Evolutionary conservation across 2,329 filamentous ascomycete species (phyloP), one percentile per base, ranked within the genome.

Genomic region (Exophiala bonariae): DNA sequence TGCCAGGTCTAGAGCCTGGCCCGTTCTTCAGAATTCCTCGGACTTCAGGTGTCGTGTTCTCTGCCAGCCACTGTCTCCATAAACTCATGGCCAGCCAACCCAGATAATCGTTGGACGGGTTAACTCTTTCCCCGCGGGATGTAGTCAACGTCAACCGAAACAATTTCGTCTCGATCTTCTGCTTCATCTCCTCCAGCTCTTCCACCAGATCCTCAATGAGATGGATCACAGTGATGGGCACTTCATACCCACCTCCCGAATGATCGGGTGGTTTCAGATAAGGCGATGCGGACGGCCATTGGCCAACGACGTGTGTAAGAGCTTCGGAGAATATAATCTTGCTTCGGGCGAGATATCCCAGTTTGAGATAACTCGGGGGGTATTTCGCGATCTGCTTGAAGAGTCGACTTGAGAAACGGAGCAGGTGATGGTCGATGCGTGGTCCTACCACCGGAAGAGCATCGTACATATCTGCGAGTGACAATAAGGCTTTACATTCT

Each of bases 381-480:
- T 96, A 96, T 69, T 96, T 96, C 42, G 91, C 90, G 54, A 96
- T 95, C 68, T 96, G 92, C 67, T 93, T 95, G 86, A 91, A 96
- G 2, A 97, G 78, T 2, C 89, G 81, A 17, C 86, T 87, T 61
- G 93, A 89, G 66, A 96, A 97, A 59, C 93, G 89, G 13, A 97
- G 75, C 11, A 97, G 77, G 66, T 97, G 92, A 70, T 97, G 91
- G 68, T 96, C 92, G 35, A 96, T 87, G 30, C 92, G 82, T 1
- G 89, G 88, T 0, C 91, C 91, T 7, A 95, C 89, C 13, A 96
- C 89, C 22, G 84, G 78, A 10, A 96, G 78, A 11, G 91, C 89
- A 65, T 96, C 91, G 71, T 96, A 96, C 74, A 93, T 89, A 68
- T 96, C 91, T n/a, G 90, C 92, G 14, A 96, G 77, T 10, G 83